Evolutionary conservation across 2,329 filamentous ascomycete genomes (phyloP), one percentile per base, ranked within the genome.

Genomic region (Aureobasidium sp.): DNA sequence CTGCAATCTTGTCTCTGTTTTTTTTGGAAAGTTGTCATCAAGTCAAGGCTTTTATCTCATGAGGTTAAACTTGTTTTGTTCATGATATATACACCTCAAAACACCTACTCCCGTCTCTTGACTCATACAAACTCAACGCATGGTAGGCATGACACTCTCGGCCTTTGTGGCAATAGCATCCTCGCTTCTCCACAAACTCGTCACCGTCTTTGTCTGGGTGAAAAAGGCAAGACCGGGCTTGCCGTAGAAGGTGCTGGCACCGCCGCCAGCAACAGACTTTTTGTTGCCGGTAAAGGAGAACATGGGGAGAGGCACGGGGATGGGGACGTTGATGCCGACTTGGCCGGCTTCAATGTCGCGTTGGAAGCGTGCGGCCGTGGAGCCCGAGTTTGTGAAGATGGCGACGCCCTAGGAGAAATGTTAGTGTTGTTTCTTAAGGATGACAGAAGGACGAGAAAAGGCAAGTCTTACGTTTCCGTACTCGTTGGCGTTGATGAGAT

Each of bases 121-220:
- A 37, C n/a, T 5, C 11, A n/a, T 20, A n/a, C 7, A 31, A 4
- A 1, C n/a, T 57, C n/a, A 57, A 45, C 53, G 53, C 53, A 57
- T 57, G 7, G 84, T 88, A 22, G 93, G 93, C 93, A 97, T 97
- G 65, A 89, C 84, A 12, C 95, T 91, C 70, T 87, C 85, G 17
- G 92, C 92, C 83, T 92, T 93, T 67, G 87, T 89, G 61, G 86
- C 87, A 53, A 94, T 83, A 0, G 91, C 92, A 78, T 97, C 92
- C 71, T 92, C 86, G 64, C 84, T 86, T 71, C 86, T 85, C 94
- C 94, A 99, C 73, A 95, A 78, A 67, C 90, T 88, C 59, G 94
- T 99, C 53, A 99, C 94, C 2, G 94, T 99, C 89, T 99, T 97
- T 72, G 89, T 84, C 79, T 97, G 94, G 3, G 94, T 99, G 77